Percentiles rank a stretch among this genome's conserved stretches.
These are phyloP conservation scores for Lecanicillium sp. DNA, from an alignment of 2,329 filamentous ascomycete species.

Conservation along the genomic window DNA sequence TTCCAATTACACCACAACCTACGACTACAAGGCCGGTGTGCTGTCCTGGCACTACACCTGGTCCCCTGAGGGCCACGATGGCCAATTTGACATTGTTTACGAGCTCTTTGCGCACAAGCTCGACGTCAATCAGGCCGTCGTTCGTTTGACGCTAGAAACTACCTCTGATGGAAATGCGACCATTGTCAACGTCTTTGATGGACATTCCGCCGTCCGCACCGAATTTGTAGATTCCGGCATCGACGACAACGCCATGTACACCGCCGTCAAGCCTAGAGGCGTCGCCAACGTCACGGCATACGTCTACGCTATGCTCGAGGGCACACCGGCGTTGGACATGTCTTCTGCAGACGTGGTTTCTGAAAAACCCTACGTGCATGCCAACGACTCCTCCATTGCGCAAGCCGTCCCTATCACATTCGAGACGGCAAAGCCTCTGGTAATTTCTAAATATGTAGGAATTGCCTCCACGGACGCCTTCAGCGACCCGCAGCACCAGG, in stretches of 20 bases:
- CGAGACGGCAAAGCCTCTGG: constrained; percentile 41
- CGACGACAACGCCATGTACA: constrained; percentile 50
- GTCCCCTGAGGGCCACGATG: constrained; percentile 39
- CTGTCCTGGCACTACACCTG: constrained; percentile 60
- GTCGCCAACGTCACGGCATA: constrained; percentile 53
- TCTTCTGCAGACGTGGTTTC: constrained; percentile 33
- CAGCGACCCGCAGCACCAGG: constrained; percentile 43
- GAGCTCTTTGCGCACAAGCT: constrained; percentile 59
- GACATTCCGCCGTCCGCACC: constrained; percentile 58
- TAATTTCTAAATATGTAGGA: constrained; percentile 60
- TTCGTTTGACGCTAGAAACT: constrained; percentile 52
- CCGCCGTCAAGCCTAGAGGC: constrained; percentile 55
- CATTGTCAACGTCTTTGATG: constrained; percentile 61
- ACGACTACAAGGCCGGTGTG: constrained; percentile 56
- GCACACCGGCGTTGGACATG: constrained; percentile 24
- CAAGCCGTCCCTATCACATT: constrained; percentile 50
- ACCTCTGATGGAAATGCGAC: constrained; percentile 44
- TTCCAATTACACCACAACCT: constrained; percentile 49
- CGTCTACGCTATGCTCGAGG: constrained; percentile 36
- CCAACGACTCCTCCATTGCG: constrained; percentile 57
- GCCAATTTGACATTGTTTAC: constrained; percentile 52
- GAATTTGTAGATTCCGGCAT: constrained; percentile 48
- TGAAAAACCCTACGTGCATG: constrained; percentile 38
- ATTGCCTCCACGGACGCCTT: constrained; percentile 64
- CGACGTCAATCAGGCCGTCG: constrained; percentile 42